Base-by-base conservation (phyloP, 768 basidiomycete species). In the Boletus pseudopeckii region DNA sequence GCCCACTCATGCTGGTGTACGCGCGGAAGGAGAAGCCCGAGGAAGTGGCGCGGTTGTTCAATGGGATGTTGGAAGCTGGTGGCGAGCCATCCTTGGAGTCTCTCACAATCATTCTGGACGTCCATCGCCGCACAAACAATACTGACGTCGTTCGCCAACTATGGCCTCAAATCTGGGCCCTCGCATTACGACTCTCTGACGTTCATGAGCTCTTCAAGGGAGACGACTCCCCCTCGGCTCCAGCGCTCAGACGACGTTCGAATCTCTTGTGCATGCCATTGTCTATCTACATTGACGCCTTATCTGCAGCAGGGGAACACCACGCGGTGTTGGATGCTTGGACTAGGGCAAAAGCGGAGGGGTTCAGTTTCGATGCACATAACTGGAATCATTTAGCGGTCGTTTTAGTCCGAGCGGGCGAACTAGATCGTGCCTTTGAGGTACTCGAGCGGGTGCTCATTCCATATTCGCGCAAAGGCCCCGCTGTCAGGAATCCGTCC, bases 321-420 rank as follows among this genome's bases (percentile, higher is more conserved):
- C 57, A 64, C 8, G 80, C 84, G 54, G 77, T 95, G 42, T 79
- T 84, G 15, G 63, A 66, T 4, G 74, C 79, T 0, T 98, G 96
- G 94, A 72, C 74, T n/a, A 66, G 73, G 30, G 77, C 90, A 46
- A 79, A 80, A 55, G 58, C 69, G 11, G 69, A 75, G 10, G 90
- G 90, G 2, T 88, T 95, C 60, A 76, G 76, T 13, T 92, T 93
- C 67, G 91, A 95, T 66, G 80, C 88, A 13, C 84, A 88, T 62
- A 98, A 97, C 68, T 98, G 92, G 90, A 97, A 96, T 63, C 84
- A 90, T 62, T 77, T 97, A 26, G 79, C 78, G 24, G 75, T 87
- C 10, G 87, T 85, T 14, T 77, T 95, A 22, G 76, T 92, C 37
- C 84, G 89, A 30, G 90, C 88, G 0, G 91, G 90, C 24, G 82